Conservation (phyloP, 2,329 filamentous ascomycete species). For the Scleromitrula shiraiana region DNA sequence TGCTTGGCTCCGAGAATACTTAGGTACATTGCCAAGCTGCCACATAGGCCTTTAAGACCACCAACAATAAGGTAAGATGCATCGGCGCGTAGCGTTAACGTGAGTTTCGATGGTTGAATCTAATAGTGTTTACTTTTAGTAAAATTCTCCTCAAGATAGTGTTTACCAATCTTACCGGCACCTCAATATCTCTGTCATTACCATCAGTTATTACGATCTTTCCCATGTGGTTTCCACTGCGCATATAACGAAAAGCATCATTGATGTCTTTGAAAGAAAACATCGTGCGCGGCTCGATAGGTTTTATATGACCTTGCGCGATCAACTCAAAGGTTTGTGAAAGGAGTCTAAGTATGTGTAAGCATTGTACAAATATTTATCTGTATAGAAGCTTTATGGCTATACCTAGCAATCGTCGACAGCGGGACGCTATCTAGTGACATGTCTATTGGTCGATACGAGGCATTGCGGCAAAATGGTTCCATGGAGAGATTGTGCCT, state of each 20-base stretch:
- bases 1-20: background rate
- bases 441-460: background rate
- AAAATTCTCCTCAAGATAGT: too few species aligned
- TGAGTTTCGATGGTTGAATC: background rate
- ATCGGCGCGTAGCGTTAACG: background rate
- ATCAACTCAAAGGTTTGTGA: too few species aligned
- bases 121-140: background rate
- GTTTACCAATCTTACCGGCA: too few species aligned
- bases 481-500: too few species aligned
- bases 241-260: constrained; percentile 27
- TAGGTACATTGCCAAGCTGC: background rate
- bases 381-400: background rate
- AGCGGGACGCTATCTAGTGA: background rate
- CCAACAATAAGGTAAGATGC: background rate
- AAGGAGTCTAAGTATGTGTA: too few species aligned
- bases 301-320: constrained; percentile 15
- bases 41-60: background rate
- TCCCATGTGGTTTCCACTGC: constrained; percentile 35
- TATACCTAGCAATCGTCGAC: background rate
- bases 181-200: too few species aligned
- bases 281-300: constrained; percentile 13
- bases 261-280: constrained; percentile 25
- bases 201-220: constrained; percentile 32
- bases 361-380: background rate
- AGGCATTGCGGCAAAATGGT: background rate